phyloP scores from a whole-genome alignment of 2,329 filamentous ascomycete species.

The Cladorrhinum sp. region DNA sequence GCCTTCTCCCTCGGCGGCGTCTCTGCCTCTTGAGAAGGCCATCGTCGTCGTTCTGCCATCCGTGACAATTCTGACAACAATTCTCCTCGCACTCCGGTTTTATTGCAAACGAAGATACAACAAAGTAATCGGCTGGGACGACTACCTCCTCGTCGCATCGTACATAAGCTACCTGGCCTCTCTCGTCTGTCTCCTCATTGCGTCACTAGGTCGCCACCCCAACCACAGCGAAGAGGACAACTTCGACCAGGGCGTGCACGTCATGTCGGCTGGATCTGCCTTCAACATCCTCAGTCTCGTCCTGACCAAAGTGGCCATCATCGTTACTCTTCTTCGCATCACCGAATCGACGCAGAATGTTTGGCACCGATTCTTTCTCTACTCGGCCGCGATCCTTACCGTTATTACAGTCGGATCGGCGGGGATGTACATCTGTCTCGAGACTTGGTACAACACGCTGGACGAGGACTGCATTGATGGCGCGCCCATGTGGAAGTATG shows the following conservation, averaged over 20 bases:
- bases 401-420: not conserved
- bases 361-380: not conserved
- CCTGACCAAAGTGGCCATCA: not conserved
- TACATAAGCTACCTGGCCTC: not conserved
- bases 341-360: not conserved
- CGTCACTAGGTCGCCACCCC: not conserved
- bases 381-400: not conserved
- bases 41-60: not conserved
- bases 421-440: not conserved
- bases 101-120: not conserved
- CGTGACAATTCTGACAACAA: not conserved
- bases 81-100: not conserved
- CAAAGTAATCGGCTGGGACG: not conserved
- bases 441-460: not conserved
- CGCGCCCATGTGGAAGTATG: not conserved
- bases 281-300: not conserved
- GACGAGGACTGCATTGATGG: not conserved
- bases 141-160: not conserved
- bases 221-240: not conserved
- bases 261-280: not conserved
- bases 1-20: too few species aligned
- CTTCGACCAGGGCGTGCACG: not conserved
- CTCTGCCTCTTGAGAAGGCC: not conserved
- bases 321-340: not conserved
- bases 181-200: not conserved